Conservation (phyloP, 768 basidiomycete genomes). For the Russula griseocarnosa region DNA sequence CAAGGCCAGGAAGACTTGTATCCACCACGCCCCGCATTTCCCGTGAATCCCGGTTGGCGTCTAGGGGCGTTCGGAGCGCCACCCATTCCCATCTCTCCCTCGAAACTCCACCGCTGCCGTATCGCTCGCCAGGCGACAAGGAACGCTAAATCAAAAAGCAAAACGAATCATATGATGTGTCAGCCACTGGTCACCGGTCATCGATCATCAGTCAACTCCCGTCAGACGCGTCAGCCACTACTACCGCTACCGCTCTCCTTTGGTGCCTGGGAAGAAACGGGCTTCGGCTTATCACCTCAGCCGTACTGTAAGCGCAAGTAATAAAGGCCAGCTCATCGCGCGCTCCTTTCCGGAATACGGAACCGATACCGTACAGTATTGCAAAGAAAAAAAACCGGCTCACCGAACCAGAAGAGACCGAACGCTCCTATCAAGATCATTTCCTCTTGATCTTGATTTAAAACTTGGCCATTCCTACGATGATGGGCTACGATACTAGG, state of each 20-base stretch:
- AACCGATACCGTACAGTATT: neutral
- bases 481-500: conserved; percentile 66
- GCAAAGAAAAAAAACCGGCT: conserved; percentile 26
- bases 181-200: neutral
- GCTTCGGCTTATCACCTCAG: too few species aligned
- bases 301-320: neutral
- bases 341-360: neutral
- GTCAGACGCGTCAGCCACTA: too few species aligned
- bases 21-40: neutral
- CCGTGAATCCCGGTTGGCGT: conserved; percentile 26
- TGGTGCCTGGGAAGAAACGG: neutral
- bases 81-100: conserved; percentile 25
- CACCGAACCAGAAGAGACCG: conserved; percentile 75
- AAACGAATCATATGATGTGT: neutral
- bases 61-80: conserved; percentile 25
- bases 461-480: conserved; percentile 51
- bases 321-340: neutral
- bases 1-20: conserved; percentile 42
- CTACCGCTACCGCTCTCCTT: neutral
- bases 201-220: too few species aligned
- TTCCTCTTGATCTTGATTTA: conserved; percentile 72
- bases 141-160: conserved; percentile 35
- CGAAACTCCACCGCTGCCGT: conserved; percentile 21
- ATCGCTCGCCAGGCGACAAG: conserved; percentile 43
- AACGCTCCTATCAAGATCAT: conserved; percentile 66